Evolutionary conservation across 2,329 filamentous ascomycete species (phyloP).

Genomic region (Coniochaeta sp.): DNA sequence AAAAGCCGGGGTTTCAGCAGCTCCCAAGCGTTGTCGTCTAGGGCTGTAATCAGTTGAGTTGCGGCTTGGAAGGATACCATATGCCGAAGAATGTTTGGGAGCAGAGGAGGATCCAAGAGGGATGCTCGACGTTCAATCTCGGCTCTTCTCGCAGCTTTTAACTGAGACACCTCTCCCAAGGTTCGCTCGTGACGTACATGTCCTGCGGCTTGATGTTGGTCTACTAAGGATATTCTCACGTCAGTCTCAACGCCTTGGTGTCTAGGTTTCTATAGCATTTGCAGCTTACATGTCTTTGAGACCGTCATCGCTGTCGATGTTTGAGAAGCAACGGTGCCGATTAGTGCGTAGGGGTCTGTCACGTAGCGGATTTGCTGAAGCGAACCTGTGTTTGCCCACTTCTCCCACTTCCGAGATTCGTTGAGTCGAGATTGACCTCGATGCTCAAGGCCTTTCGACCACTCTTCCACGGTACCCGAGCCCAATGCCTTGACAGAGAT

Average conservation of each 20-base stretch:
- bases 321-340: not conserved
- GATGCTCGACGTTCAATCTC: conserved; percentile 68
- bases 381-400: conserved; percentile 51
- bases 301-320: not conserved
- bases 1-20: conserved; percentile 60
- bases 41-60: conserved; percentile 57
- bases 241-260: not conserved
- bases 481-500: conserved; percentile 58
- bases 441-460: conserved; percentile 65
- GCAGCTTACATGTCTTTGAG: conserved; percentile 3
- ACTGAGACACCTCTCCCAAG: conserved; percentile 53
- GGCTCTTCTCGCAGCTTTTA: conserved; percentile 54
- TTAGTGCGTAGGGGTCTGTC: conserved; percentile 15
- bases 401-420: conserved; percentile 65
- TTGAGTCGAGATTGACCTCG: conserved; percentile 53
- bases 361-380: conserved; percentile 24
- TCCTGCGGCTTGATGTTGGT: not conserved
- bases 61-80: conserved; percentile 70
- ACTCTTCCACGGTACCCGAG: conserved; percentile 63
- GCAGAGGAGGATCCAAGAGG: conserved; percentile 58
- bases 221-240: not conserved
- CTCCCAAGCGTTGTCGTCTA: conserved; percentile 64
- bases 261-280: not conserved
- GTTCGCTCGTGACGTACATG: conserved; percentile 39
- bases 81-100: conserved; percentile 53